These are phyloP conservation scores for Aspergillus hancockii DNA, from an alignment of 495 filamentous ascomycete species.

Conservation along the genomic window DNA sequence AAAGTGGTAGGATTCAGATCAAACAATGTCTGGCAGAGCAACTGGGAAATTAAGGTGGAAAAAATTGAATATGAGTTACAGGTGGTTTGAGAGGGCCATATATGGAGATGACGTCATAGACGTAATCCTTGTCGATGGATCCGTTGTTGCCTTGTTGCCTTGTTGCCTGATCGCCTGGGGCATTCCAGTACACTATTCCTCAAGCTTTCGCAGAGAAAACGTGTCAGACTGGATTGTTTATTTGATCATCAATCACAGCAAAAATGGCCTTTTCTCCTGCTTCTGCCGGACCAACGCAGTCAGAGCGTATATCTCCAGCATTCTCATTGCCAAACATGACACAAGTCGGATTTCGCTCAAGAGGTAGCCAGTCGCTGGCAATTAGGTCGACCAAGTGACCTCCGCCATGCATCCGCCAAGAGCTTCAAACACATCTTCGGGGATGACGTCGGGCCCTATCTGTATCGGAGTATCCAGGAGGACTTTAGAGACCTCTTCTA, in stretches of 20 bases:
- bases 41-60: no score
- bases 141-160: neutral
- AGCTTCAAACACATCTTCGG: neutral
- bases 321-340: neutral
- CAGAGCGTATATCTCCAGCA: neutral
- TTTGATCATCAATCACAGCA: neutral
- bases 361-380: neutral
- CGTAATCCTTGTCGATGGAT: no score
- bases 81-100: neutral
- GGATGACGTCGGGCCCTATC: neutral
- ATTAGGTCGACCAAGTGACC: conserved; percentile 2
- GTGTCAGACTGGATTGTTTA: neutral
- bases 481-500: neutral
- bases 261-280: neutral
- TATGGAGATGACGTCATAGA: neutral
- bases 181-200: neutral
- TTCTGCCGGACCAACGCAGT: neutral
- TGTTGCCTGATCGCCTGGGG: neutral
- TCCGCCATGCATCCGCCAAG: neutral
- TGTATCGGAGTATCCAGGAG: neutral
- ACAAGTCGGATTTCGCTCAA: neutral
- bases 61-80: no score
- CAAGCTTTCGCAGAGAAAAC: neutral
- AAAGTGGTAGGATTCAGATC: no score
- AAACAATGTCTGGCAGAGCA: neutral